Base-by-base conservation (phyloP, 768 basidiomycete genomes). In the Russula olivacea region DNA sequence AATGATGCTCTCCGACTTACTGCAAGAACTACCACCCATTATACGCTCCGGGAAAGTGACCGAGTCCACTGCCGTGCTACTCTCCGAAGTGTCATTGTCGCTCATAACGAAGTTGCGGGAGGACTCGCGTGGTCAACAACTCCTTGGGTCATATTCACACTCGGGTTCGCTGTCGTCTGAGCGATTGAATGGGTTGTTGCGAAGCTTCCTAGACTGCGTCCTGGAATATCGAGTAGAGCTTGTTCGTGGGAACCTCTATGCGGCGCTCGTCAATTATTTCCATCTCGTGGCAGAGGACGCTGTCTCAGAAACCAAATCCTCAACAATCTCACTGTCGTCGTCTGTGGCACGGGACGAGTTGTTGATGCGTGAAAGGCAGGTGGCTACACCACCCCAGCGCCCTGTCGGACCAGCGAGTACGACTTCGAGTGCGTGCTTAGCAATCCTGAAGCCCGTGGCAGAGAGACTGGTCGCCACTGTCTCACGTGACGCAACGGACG, bases 191-290 rank as follows among this genome's bases (percentile, higher is more conserved):
- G 76, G 82, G 2, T 83, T 96, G 49, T 79, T 98, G 12, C 84
- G 86, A 49, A 83, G 79, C 66, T 78, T 93, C 32, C 72, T 97
- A 58, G 85, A 91, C 57, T 88, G 86, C 53, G 81, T 94, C 59
- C 70, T 88, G 61, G 85, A 89, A 64, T 87, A 88, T 63, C 87
- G 85, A 14, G 82, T 88, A 30, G 93, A 96, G 71, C 79, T 91
- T 55, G 88, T 94, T 19, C 87, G 95, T 28, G 96, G 96, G 8
- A 98, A 98, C 71, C 78, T 98, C n/a, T 98, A 96, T 72, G 92
- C 93, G 4, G 79, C 91, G 5, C 77, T 98, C 61, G 84, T 92
- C 75, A 96, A 96, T 74, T 95, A 93, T 70, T 76, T 96, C 47
- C 88, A 94, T 70, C 81, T 96, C n/a, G 77, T 89, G 52, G 23